phyloP scores from a whole-genome alignment of 73 alveolate genomes.

The Stentor roeselii region DNA sequence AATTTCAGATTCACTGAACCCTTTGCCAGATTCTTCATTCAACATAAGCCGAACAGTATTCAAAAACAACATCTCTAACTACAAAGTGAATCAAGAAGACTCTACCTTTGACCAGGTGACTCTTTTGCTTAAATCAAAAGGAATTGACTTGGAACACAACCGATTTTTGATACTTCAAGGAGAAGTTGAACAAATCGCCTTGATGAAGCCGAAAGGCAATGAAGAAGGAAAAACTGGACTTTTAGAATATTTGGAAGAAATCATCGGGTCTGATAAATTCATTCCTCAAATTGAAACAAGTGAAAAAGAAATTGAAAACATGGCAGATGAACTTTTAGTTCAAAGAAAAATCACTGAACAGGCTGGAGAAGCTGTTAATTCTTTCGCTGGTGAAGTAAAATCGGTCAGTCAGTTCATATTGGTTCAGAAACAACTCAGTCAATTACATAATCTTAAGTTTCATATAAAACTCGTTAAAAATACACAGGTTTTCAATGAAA shows the following conservation, averaged over 20 bases:
- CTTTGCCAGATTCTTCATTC: slow-evolving; percentile 64
- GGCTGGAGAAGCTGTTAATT: neutral
- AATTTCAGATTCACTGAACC: slow-evolving; percentile 59
- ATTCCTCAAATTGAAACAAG: slow-evolving; percentile 45
- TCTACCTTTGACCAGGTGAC: slow-evolving; percentile 53
- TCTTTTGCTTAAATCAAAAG: slow-evolving; percentile 63
- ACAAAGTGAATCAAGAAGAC: slow-evolving; percentile 57
- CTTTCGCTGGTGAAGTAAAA: neutral
- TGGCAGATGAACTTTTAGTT: slow-evolving; percentile 49
- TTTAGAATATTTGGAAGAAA: slow-evolving; percentile 63
- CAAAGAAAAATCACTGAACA: neutral
- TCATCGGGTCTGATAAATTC: slow-evolving; percentile 43
- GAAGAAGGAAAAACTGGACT: slow-evolving; percentile 62
- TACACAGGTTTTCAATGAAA: neutral
- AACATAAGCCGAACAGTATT: slow-evolving; percentile 60
- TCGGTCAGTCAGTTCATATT: neutral
- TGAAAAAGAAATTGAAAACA: slow-evolving; percentile 54
- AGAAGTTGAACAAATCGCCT: slow-evolving; percentile 90
- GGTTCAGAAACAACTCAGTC: neutral
- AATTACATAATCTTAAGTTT: neutral
- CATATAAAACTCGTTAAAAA: neutral
- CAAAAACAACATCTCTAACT: slow-evolving; percentile 47
- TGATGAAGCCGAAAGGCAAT: slow-evolving; percentile 92
- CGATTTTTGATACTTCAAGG: slow-evolving; percentile 94
- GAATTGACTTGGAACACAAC: slow-evolving; percentile 90